Base-by-base conservation (phyloP, 2,329 filamentous ascomycete species). In the Exophiala xenobiotica region DNA sequence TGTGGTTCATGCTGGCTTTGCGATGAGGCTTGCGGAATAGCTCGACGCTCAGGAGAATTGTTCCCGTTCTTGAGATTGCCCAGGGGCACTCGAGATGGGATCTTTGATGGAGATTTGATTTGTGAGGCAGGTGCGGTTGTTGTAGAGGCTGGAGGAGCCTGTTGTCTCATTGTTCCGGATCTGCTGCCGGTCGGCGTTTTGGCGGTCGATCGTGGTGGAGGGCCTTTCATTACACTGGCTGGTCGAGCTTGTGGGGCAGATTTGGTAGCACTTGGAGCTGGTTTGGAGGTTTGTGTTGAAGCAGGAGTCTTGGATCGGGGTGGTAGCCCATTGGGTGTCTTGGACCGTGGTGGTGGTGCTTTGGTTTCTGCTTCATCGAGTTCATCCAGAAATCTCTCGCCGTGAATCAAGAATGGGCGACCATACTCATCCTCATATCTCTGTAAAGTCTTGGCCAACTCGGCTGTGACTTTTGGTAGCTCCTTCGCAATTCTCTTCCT, bases 401-500 rank as follows among this genome's bases (percentile, higher is more conserved):
- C 93, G 60, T 93, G 90, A 11, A 99, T 91, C 39, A 95, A 76
- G 76, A 99, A 99, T 3, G 91, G 89, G 8, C 90, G 83, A 2
- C 90, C 92, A 67, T 92, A 96, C 65, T 97, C 93, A 46, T 95
- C 87, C 67, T 99, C 93, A 85, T 90, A 99, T 39, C 79, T 74
- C 66, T 92, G 88, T 22, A 99, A 78, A n/a, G 81, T 78, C 67
- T 85, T 92, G 59, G 82, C 81, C 52, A 99, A 74, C n/a, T 97
- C 90, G 0, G 79, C 80, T 51, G 92, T 85, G 37, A 99, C 79
- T 74, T 95, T 97, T 49, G 93, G 93, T 23, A 99, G 76, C 66
- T 99, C 93, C 70, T 97, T 99, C 20, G 91, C 81, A 56, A 99
- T 96, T 51, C 91, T 82, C 80, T 99, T 99, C 54, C 93, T 85